Evolutionary conservation across 2,329 filamentous ascomycete genomes (phyloP), one percentile per base, ranked within the genome.

Genomic region (Epichloe elymi): DNA sequence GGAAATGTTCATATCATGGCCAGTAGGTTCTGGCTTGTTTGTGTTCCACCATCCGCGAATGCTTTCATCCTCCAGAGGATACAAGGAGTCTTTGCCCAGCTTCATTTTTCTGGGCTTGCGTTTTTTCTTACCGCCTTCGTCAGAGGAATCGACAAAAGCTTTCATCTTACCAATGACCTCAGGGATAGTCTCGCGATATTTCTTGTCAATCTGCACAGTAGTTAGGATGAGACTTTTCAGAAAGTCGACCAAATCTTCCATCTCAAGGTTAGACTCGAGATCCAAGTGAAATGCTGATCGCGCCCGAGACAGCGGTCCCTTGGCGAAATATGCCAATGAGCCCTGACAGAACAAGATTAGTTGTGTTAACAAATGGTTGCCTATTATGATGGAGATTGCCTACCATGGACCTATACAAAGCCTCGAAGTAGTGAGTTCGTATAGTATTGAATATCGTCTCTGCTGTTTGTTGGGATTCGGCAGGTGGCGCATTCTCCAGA

Each of bases 291-390:
- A 88, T 14, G 82, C 78, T 45, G 83, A 84, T 53, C 86, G 78
- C 44, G 85, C 83, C 58, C 86, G 77, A 43, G 86, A 87, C 19
- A 93, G 70, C 1, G 87, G 85, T 0, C 86, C 87, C 69, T 93
- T 93, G 19, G 83, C 83, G 65, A 91, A 90, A 65, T 90, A 93
- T 52, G 86, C 86, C 51, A 91, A 69, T 3, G 86, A 88, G 36
- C 85, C 86, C 75, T 86, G 15, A 36, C 15, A 4, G 36, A 33
- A n/a, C 35, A 17, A 3, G 62, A 17, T 49, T 42, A 49, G 47
- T 12, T 11, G 6, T 8, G 26, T 36, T 14, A 20, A 56, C 15
- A 65, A 53, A 5, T 70, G 15, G 63, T 30, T 38, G 79, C 79
- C 71, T 14, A 5, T 26, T 43, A 11, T 19, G 17, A 30, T 26